phyloP scores from a whole-genome alignment of 2,329 filamentous ascomycete genomes.

The Fusarium pseudograminearum region DNA sequence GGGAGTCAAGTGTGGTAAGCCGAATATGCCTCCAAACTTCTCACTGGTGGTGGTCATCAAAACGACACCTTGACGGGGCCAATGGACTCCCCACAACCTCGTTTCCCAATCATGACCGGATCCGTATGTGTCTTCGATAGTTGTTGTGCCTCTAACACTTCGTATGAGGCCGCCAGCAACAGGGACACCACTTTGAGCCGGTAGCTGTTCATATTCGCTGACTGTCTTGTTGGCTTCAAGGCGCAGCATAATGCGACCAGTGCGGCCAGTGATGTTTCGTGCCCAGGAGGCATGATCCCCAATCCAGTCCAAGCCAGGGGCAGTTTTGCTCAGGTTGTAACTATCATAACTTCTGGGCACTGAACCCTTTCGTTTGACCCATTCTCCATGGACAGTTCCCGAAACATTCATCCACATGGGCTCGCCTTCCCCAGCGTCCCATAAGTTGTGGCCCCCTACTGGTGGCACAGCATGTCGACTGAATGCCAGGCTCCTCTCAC shows the following conservation, averaged over 20 bases:
- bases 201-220: slow-evolving; percentile 58
- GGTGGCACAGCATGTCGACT: slow-evolving; percentile 64
- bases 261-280: slow-evolving; percentile 81
- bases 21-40: slow-evolving; percentile 93
- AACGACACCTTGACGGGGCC: slow-evolving; percentile 81
- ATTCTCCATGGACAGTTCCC: slow-evolving; percentile 80
- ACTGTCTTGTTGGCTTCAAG: slow-evolving; percentile 67
- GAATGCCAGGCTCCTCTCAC: slow-evolving; percentile 72
- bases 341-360: slow-evolving; percentile 60
- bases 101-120: slow-evolving; percentile 82
- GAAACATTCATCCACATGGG: slow-evolving; percentile 82
- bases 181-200: slow-evolving; percentile 50
- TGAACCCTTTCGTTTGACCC: slow-evolving; percentile 70
- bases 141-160: slow-evolving; percentile 76
- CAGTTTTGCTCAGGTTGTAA: slow-evolving; percentile 74
- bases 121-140: slow-evolving; percentile 76
- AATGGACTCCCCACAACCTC: slow-evolving; percentile 85
- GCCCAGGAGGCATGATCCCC: slow-evolving; percentile 71
- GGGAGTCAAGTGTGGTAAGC: slow-evolving; percentile 83
- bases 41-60: slow-evolving; percentile 91
- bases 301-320: slow-evolving; percentile 75
- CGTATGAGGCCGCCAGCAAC: slow-evolving; percentile 69
- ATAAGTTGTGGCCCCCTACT: slow-evolving; percentile 57
- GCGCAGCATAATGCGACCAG: slow-evolving; percentile 77
- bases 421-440: slow-evolving; percentile 55